Evolutionary conservation across 2,329 filamentous ascomycete genomes (phyloP), one percentile per base, ranked within the genome.

Genomic region (Fusarium poae): DNA sequence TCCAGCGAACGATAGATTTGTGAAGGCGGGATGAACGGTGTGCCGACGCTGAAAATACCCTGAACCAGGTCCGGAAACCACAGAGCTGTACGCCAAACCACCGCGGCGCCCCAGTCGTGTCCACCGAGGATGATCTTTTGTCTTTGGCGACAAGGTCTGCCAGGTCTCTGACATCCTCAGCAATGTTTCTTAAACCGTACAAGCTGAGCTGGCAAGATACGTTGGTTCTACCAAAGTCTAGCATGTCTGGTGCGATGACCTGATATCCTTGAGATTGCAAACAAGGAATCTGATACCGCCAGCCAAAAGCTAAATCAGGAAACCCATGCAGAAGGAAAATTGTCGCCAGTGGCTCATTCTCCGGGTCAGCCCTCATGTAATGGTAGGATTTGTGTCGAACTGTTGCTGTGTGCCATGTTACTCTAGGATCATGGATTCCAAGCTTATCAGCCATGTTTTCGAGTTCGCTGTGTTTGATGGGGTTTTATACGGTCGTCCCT

Each of bases 271-370:
- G 82, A 13, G 88, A 84, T 11, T 89, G 77, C 18, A 97, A 84
- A 66, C 87, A 77, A 1, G 93, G 92, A 63, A 97, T 91, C 78
- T 97, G 93, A 79, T 92, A 90, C 57, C 92, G 88, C 93, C 93
- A 97, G 75, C 89, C 92, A 74, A 92, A 87, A 9, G 88, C 86
- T 9, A 94, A 79, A 78, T 96, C 92, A 2, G 92, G 92, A 81
- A 89, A 94, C 67, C 92, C 92, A 78, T 92, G 89, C 72, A 91
- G 85, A 80, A 74, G 70, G 57, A 85, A 77, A 39, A 84, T 77
- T 6, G 83, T 84, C 46, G 78, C 80, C 32, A 75, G 68, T 12
- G 77, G 77, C 37, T 77, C 73, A 16, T 74, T 69, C 59, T 70
- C 51, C 2, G 86, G 84, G 58, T 83, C 80, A 27, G 81, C 81